Evolutionary conservation across 768 basidiomycete genomes (phyloP).

Genomic region (Amanita exitialis): DNA sequence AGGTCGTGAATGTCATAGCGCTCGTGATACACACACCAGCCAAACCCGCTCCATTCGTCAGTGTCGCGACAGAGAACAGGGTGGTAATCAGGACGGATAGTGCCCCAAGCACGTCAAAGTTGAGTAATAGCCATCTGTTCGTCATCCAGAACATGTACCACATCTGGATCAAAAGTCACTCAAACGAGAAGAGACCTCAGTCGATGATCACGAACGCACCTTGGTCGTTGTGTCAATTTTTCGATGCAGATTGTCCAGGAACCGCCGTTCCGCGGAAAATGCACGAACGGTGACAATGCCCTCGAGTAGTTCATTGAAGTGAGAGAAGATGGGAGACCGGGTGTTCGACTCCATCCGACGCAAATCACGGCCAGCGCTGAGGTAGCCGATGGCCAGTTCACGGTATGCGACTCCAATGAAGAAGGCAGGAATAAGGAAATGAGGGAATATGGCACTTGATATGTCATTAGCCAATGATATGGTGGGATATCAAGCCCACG

Average conservation of each 20-base stretch:
- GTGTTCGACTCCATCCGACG: conserved; percentile 88
- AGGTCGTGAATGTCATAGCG: conserved; percentile 41
- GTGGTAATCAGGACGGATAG: conserved; percentile 67
- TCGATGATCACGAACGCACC: conserved; percentile 23
- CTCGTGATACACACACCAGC: conserved; percentile 73
- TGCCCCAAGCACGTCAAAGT: conserved; percentile 74
- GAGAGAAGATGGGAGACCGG: conserved; percentile 75
- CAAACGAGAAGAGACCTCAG: not conserved
- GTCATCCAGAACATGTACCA: conserved; percentile 89
- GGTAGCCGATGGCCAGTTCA: conserved; percentile 57
- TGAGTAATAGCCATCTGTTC: conserved; percentile 75
- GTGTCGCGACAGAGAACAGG: conserved; percentile 60
- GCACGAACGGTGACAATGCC: conserved; percentile 92
- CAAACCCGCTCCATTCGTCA: conserved; percentile 42
- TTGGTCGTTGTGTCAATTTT: conserved; percentile 76
- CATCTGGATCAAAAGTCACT: conserved; percentile 38
- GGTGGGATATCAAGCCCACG: conserved; percentile 15
- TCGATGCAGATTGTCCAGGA: conserved; percentile 62
- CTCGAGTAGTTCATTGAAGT: conserved; percentile 74
- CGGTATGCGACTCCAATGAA: conserved; percentile 71
- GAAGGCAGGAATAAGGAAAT: conserved; percentile 70
- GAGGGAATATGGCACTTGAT: conserved; percentile 61
- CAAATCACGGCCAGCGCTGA: conserved; percentile 75
- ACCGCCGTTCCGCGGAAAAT: conserved; percentile 72
- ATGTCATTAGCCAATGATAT: not conserved